Conservation (phyloP, 176 grass and related monocot species). For the Eragrostis nindensis region DNA sequence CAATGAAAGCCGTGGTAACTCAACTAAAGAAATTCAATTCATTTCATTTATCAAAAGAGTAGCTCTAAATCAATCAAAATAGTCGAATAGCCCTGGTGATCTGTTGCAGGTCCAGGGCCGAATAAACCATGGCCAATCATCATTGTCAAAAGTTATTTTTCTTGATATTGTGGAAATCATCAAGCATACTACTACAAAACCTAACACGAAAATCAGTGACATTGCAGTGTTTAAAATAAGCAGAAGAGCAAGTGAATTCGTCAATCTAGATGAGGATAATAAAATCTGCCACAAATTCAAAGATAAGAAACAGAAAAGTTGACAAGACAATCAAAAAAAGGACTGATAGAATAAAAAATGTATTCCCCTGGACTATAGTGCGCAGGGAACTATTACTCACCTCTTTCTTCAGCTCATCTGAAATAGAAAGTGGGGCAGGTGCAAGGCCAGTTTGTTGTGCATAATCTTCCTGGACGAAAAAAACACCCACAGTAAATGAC, state of each 20-base stretch:
- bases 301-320: conserved; percentile 15
- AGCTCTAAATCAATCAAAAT: not conserved
- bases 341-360: not conserved
- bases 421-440: conserved; percentile 64
- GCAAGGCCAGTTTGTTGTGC: conserved; percentile 67
- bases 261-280: conserved; percentile 4
- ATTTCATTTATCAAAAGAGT: conserved; percentile 3
- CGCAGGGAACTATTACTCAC: conserved; percentile 38
- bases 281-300: conserved; percentile 22
- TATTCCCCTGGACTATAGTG: conserved; percentile 8
- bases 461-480: conserved; percentile 71
- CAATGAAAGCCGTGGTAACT: not conserved
- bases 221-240: not conserved
- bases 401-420: conserved; percentile 81
- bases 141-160: not conserved
- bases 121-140: conserved; percentile 14
- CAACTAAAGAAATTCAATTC: conserved; percentile 20
- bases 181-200: not conserved
- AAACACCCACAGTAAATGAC: conserved; percentile 26
- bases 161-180: conserved; percentile 8
- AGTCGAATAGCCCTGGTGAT: not conserved
- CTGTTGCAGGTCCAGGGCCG: not conserved
- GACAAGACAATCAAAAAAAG: not conserved
- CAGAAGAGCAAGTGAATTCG: not conserved
- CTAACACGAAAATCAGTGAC: not conserved